phyloP scores from a whole-genome alignment of 2,329 filamentous ascomycete genomes.

The Albifimbria verrucaria region DNA sequence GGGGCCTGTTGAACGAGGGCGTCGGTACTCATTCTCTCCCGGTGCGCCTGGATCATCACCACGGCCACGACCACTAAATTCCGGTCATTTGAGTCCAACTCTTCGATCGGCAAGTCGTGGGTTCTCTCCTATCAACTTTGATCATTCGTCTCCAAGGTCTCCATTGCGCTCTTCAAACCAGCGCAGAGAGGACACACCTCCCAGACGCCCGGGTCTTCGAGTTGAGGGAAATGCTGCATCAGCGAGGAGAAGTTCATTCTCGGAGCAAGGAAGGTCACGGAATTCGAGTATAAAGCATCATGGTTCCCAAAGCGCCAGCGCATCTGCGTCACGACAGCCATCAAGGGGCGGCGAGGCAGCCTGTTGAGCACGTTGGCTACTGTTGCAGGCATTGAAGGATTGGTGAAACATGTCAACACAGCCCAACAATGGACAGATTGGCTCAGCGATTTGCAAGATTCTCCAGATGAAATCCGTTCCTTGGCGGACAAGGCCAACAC shows the following conservation, averaged over 20 bases:
- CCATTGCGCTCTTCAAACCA: too few relatives aligned
- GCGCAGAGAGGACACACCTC: background rate
- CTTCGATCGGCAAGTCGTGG: background rate
- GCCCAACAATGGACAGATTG: constrained; percentile 31
- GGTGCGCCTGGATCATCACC: background rate
- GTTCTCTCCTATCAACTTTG: background rate
- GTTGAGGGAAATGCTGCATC: background rate
- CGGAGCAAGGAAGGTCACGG: background rate
- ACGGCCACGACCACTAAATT: background rate
- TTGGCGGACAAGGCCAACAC: constrained; percentile 22
- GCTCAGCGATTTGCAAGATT: constrained; percentile 26
- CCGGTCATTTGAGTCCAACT: background rate
- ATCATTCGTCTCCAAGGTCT: background rate
- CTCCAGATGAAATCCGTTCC: constrained; percentile 25
- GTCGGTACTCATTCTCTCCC: background rate
- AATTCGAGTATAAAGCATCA: background rate
- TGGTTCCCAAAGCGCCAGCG: background rate
- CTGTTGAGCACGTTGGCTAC: constrained; percentile 15
- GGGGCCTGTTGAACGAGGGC: background rate
- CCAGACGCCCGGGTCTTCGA: background rate
- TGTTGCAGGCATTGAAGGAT: constrained; percentile 20
- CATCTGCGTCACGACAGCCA: background rate
- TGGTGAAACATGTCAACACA: constrained; percentile 24
- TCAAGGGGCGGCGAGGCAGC: background rate
- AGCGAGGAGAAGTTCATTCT: background rate